phyloP scores from a whole-genome alignment of 208 protist species.

The Vickermania ingenoplastis region DNA sequence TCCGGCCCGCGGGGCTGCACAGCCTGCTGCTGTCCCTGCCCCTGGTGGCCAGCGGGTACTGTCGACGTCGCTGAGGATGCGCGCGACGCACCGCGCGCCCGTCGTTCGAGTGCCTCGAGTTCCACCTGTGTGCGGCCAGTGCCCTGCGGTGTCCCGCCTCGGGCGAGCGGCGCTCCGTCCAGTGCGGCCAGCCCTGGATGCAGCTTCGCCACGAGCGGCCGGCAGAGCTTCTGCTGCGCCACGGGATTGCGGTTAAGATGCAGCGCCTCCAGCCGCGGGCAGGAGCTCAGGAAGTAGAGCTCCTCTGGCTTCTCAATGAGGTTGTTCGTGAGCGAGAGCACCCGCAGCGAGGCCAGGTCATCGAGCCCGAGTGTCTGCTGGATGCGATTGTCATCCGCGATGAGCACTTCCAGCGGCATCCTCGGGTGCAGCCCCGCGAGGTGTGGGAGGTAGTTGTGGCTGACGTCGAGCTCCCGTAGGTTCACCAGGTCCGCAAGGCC shows the following conservation, averaged over 20 bases:
- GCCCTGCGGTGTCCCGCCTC: slow-evolving; percentile 1
- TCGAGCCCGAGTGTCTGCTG: slow-evolving; percentile 36
- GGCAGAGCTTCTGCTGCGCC: slow-evolving; percentile 31
- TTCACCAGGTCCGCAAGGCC: slow-evolving; percentile 40
- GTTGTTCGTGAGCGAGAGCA: slow-evolving; percentile 58
- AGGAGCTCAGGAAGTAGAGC: slow-evolving; percentile 37
- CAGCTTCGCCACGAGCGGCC: slow-evolving; percentile 27
- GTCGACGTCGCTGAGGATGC: too few species aligned
- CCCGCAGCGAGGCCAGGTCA: slow-evolving; percentile 30
- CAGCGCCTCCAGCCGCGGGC: slow-evolving; percentile 46
- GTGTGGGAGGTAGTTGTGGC: slow-evolving; percentile 50
- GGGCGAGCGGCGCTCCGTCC: slow-evolving; percentile 51
- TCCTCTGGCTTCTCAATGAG: slow-evolving; percentile 63
- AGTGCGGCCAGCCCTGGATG: slow-evolving; percentile 43
- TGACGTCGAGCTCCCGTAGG: slow-evolving; percentile 67
- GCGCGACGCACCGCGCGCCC: not conserved
- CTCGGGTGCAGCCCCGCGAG: slow-evolving; percentile 36
- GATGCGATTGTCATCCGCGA: slow-evolving; percentile 63
- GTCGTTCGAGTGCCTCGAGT: not conserved
- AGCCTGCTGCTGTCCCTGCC: not conserved
- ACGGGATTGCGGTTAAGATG: slow-evolving; percentile 52
- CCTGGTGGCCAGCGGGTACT: too few species aligned
- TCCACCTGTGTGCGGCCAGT: not conserved
- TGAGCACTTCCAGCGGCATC: slow-evolving; percentile 45
- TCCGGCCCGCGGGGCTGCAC: not conserved